Evolutionary conservation across 106 monocot species (phyloP), one percentile per base, ranked within the genome.

Genomic region (Phalaenopsis aphrodite): DNA sequence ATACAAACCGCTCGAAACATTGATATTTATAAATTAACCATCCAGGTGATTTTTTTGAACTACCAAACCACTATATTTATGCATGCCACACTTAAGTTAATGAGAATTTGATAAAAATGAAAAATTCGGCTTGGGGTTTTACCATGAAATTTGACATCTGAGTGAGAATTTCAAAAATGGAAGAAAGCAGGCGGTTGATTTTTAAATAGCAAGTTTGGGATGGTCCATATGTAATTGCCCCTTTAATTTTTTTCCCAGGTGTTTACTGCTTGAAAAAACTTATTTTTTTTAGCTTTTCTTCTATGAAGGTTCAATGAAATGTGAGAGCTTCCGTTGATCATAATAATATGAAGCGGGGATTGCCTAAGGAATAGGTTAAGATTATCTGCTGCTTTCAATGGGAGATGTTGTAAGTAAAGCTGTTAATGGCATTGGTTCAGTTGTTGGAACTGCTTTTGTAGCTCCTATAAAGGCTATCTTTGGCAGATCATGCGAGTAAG

Each of bases 401-500:
- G 90, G 90, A 45, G 68, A 68, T 79, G 84, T 77, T 15, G 61
- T 92, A 12, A 87, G 87, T 56, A 86, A 81, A 80, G 89, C 87
- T 52, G 84, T 86, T 23, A 81, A 56, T 78, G 87, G 89, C 16
- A 41, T 87, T 69, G 92, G 87, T 8, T 58, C 57, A 3, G 79
- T 81, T 41, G 78, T 89, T 37, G 89, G 91, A 8, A 85, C 85
- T 78, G 81, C 89, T 1, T 79, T 92, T 73, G 69, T 76, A 15
- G 92, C 85, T 72, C 92, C 92, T 21, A 72, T 92, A 74, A 92
- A 87, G 81, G 74, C 84, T 42, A 77, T 92, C 4, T 92, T 92
- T 77, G 82, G 85, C 55, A 24, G 14, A 47, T 82, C 87, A 61
- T 92, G 92, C 87, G 87, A 92, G 92, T 92, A 87, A 85, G 91